phyloP scores from a whole-genome alignment of 2,329 filamentous ascomycete genomes.

The Hymenoscyphus repandus region DNA sequence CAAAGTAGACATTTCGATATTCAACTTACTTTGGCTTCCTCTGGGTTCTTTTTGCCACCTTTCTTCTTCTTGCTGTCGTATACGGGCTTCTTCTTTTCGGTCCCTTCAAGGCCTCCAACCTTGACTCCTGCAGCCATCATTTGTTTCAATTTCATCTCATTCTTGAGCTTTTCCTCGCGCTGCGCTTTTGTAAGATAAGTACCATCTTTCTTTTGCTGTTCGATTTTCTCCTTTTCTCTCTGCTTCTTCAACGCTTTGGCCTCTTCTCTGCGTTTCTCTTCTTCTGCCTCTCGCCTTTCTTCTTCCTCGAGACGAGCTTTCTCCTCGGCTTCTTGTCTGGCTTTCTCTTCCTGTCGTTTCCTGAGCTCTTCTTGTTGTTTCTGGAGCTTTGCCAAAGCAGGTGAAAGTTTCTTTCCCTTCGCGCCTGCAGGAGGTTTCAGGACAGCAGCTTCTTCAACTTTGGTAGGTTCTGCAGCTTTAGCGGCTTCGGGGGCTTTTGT shows the following conservation, averaged over 20 bases:
- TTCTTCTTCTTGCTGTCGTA: constrained; percentile 76
- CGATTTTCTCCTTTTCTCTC: constrained; percentile 79
- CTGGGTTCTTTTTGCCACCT: constrained; percentile 48
- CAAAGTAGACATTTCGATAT: no score
- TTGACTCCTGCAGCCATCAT: constrained; percentile 75
- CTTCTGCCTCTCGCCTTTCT: constrained; percentile 60
- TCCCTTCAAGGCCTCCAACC: constrained; percentile 55
- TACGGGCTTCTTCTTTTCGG: constrained; percentile 61
- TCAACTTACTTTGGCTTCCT: constrained; percentile 46
- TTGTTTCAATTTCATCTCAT: constrained; percentile 76
- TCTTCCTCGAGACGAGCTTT: constrained; percentile 60
- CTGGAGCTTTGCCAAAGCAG: constrained; percentile 67
- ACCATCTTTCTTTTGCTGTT: constrained; percentile 82
- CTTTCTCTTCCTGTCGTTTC: constrained; percentile 59
- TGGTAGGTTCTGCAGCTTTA: constrained; percentile 45
- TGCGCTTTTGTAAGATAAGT: constrained; percentile 84
- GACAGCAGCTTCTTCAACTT: constrained; percentile 40
- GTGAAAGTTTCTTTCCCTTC: constrained; percentile 87
- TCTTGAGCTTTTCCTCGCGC: constrained; percentile 72
- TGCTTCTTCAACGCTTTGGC: constrained; percentile 75
- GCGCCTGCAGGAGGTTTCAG: constrained; percentile 45
- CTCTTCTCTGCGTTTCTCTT: constrained; percentile 64
- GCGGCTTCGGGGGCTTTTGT: constrained; percentile 52
- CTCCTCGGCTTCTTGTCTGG: constrained; percentile 54
- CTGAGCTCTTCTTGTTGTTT: constrained; percentile 78